These are phyloP conservation scores for Didymella exigua DNA, from an alignment of 2,329 filamentous ascomycete species.

Conservation along the genomic window DNA sequence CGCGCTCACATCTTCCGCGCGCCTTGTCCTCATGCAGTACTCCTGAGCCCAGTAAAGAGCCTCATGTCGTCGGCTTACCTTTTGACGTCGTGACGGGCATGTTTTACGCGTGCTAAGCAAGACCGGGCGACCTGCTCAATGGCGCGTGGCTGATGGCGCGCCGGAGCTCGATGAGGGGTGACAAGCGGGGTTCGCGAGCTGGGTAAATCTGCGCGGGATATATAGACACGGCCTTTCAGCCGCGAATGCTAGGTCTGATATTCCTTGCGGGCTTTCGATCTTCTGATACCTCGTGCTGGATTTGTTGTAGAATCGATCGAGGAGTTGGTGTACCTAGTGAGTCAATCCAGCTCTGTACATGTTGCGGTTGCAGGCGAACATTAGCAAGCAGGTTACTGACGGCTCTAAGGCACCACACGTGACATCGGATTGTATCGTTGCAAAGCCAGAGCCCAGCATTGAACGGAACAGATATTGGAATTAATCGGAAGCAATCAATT, in stretches of 20 bases:
- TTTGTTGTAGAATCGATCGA: background rate
- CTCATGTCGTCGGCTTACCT: background rate
- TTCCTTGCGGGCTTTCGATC: background rate
- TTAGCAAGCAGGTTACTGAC: background rate
- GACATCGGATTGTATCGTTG: background rate
- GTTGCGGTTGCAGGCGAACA: background rate
- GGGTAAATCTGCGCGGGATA: constrained; percentile 16
- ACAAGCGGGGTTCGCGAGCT: constrained; percentile 15
- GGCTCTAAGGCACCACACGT: background rate
- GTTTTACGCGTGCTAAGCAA: background rate
- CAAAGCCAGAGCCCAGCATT: background rate
- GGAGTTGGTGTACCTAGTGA: background rate
- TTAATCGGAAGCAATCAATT: background rate
- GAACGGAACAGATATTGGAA: background rate
- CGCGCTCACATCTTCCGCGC: background rate
- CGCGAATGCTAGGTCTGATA: background rate
- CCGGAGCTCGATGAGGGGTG: constrained; percentile 16
- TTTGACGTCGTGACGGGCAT: background rate
- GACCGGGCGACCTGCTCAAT: background rate
- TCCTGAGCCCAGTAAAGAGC: background rate
- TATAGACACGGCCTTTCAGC: constrained; percentile 14
- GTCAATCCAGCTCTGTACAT: background rate
- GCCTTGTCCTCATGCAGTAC: constrained; percentile 1
- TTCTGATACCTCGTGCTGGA: background rate
- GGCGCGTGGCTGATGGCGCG: constrained; percentile 9